Evolutionary conservation across 192 early-diverging fungal species (phyloP), one percentile per base, ranked within the genome.

Genomic region (Coemansia sp.): DNA sequence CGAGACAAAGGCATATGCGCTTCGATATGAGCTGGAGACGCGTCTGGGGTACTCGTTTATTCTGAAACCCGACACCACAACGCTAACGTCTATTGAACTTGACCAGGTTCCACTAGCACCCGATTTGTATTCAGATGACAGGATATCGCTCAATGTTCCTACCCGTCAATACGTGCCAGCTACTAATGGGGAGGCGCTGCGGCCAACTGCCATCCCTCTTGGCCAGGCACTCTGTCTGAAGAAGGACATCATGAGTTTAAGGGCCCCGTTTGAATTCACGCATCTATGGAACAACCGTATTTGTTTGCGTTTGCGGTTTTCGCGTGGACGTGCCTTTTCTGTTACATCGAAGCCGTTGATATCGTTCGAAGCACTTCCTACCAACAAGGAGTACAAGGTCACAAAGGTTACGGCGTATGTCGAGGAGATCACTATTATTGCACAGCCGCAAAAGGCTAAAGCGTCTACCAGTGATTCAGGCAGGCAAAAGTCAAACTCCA

Each of bases 351-450:
- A 36, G 22, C 66, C 75, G 5, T 15, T 69, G 15, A 22, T 79
- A 22, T 62, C 61, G 17, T 25, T 79, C 11, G 70, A 72, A 30
- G 64, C 70, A 2, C 61, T 79, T 62, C 75, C 75, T 1, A 52
- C 62, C 6, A 65, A 31, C 28, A 55, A 62, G 19, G 62, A 65
- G 19, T 57, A 57, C 27, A 55, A 65, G 17, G 67, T 62, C 41
- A 68, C 62, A 0, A 38, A 34, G 25, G 20, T 72, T 10, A 55
- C 34, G 15, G 50, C 72, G 17, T n/a, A 48, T 10, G n/a, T 79
- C 22, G 75, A 79, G 60, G 70, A 79, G 23, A 72, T 79, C n/a
- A 40, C 70, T 15, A 72, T 79, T 20, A 61, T 79, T 37, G 75
- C 75, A 0, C 61, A 65, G 2, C 75, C 75, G 19, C 61, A 65